Evolutionary conservation across 1,284 basidiomycete genomes (phyloP).

Genomic region (Inonotus hispidus): DNA sequence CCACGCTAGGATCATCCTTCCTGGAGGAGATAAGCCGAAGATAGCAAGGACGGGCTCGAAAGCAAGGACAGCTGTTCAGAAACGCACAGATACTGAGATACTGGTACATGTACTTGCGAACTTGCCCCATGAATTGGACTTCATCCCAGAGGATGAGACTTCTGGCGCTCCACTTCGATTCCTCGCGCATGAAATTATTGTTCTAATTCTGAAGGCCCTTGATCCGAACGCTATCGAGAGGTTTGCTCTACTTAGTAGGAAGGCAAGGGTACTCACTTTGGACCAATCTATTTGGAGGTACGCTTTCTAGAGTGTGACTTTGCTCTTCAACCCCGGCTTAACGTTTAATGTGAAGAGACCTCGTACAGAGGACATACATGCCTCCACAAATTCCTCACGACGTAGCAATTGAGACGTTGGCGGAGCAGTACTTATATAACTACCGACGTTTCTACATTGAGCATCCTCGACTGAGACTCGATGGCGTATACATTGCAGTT

Average conservation of each 20-base stretch:
- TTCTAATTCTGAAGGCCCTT: slow-evolving; percentile 57
- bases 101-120: slow-evolving; percentile 42
- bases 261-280: slow-evolving; percentile 64
- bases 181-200: slow-evolving; percentile 73
- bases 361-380: slow-evolving; percentile 56
- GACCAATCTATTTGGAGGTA: slow-evolving; percentile 75
- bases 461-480: slow-evolving; percentile 76
- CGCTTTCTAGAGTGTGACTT: slow-evolving; percentile 22
- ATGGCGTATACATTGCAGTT: slow-evolving; percentile 86
- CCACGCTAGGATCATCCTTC: background rate
- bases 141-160: slow-evolving; percentile 65
- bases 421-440: slow-evolving; percentile 50
- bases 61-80: background rate
- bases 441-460: slow-evolving; percentile 76
- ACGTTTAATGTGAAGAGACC: slow-evolving; percentile 35
- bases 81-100: slow-evolving; percentile 30
- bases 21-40: background rate
- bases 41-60: background rate
- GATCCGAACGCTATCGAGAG: slow-evolving; percentile 70
- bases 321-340: slow-evolving; percentile 16
- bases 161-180: slow-evolving; percentile 48
- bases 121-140: slow-evolving; percentile 49
- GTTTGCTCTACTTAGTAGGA: slow-evolving; percentile 67
- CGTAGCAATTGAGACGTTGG: slow-evolving; percentile 41
- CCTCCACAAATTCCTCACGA: slow-evolving; percentile 63